These are phyloP conservation scores for Neocucurbitaria cava DNA, from an alignment of 2,329 filamentous ascomycete species.

Conservation along the genomic window DNA sequence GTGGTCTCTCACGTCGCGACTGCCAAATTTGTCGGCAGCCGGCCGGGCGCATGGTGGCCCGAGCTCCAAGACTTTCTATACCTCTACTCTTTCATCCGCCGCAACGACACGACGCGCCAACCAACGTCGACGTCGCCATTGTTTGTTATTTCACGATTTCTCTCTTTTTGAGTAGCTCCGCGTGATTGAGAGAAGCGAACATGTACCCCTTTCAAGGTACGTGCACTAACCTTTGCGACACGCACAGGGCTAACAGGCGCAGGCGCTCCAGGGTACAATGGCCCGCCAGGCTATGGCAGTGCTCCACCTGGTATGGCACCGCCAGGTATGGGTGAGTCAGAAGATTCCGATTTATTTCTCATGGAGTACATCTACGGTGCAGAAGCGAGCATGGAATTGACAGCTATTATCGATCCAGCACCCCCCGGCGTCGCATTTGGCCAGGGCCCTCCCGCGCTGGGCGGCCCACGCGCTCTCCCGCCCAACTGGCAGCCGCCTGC, in stretches of 20 bases:
- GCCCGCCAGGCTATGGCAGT: conserved; percentile 52
- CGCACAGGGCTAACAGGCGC: conserved; percentile 26
- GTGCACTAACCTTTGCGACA: conserved; percentile 1
- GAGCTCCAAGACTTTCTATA: conserved; percentile 19
- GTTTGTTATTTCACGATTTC: not conserved
- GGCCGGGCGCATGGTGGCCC: conserved; percentile 13
- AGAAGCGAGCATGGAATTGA: conserved; percentile 19
- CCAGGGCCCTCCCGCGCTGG: conserved; percentile 74
- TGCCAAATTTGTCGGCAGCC: conserved; percentile 32
- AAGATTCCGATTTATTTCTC: too few species aligned
- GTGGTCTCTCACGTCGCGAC: conserved; percentile 18
- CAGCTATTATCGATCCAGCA: conserved; percentile 72
- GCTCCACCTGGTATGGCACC: conserved; percentile 79
- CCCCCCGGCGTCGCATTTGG: conserved; percentile 81
- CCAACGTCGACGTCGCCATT: not conserved
- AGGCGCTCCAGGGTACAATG: conserved; percentile 70
- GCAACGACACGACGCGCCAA: conserved; percentile 14
- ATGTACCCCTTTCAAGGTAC: conserved; percentile 50
- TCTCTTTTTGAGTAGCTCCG: not conserved
- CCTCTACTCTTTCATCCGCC: conserved; percentile 16
- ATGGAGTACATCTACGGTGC: conserved; percentile 5
- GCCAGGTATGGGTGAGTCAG: conserved; percentile 78
- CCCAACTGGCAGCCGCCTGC: conserved; percentile 85
- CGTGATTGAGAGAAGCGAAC: conserved; percentile 5
- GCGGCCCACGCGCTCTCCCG: conserved; percentile 80